Percentiles rank a stretch among this genome's conserved stretches.
These are phyloP conservation scores for Cordyceps fumosorosea DNA, from an alignment of 2,329 filamentous ascomycete genomes.

Conservation along the genomic window DNA sequence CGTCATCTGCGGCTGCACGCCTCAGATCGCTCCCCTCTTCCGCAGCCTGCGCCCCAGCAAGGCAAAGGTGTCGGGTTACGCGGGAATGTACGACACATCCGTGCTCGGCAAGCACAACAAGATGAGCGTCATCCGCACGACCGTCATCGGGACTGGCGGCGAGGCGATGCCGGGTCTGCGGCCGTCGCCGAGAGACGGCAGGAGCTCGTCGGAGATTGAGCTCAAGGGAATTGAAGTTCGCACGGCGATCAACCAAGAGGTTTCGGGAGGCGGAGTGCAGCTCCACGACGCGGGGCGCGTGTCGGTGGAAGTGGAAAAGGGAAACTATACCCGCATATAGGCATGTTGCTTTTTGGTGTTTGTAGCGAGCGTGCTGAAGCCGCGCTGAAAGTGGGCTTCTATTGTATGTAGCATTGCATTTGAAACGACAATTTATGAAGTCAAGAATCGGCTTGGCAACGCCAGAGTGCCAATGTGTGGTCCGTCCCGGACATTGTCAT, in stretches of 20 bases:
- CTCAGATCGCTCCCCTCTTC: constrained; percentile 11
- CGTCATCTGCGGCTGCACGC: constrained; percentile 13
- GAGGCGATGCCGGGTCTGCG: background rate
- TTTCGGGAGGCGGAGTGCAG: constrained; percentile 1
- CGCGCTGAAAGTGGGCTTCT: background rate
- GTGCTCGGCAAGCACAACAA: constrained; percentile 6
- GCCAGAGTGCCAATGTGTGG: background rate
- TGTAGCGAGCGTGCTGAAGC: constrained; percentile 9
- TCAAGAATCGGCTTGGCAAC: background rate
- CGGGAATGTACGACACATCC: constrained; percentile 9
- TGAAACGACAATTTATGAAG: background rate
- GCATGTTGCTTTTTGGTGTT: constrained; percentile 11
- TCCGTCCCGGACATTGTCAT: background rate
- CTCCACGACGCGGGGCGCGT: background rate
- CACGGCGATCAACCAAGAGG: constrained; percentile 15
- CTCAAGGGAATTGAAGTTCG: constrained; percentile 17
- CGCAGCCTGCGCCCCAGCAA: background rate
- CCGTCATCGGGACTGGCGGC: constrained; percentile 3
- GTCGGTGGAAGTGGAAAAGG: background rate
- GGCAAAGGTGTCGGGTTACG: constrained; percentile 6
- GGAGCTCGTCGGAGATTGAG: constrained; percentile 16
- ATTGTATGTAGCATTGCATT: background rate
- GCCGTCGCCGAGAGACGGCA: background rate
- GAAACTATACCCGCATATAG: constrained; percentile 11
- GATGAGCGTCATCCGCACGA: constrained; percentile 12